Evolutionary conservation across 2,329 filamentous ascomycete species (phyloP), one percentile per base, ranked within the genome.

Genomic region (Penicillium sclerotigenum): DNA sequence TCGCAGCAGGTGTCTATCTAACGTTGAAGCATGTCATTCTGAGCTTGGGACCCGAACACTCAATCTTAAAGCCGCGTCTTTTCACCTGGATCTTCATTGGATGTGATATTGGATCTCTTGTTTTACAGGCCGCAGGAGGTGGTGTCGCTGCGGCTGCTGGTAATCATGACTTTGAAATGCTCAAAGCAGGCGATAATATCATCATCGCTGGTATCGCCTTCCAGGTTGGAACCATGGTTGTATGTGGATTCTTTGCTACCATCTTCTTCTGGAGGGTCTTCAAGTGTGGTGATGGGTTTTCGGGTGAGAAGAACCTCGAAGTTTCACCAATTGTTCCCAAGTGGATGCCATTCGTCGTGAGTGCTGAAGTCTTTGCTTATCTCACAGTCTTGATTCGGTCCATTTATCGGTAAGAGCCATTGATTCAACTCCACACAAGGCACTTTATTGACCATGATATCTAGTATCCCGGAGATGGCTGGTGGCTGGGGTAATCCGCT

Each of bases 21-120:
- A 80, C 77, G 5, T 75, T 86, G 13, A 82, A 83, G 36, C 80
- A 84, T 49, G 77, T 85, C 59, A 79, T 85, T 53, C 67, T 81
- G n/a, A 75, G 77, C 47, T 82, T 84, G 52, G 83, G 83, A 6
- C 68, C 73, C 2, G 68, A 79, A 47, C 71, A 79, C 58, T 81
- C 79, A 22, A 73, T 75, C 26, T 71, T 82, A 51, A 75, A 73
- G 38, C 78, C 80, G 7, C 69, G 72, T 6, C 73, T 78, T 50
- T 85, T 84, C 67, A 84, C 83, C 11, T 79, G 79, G 68, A 78
- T 85, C 57, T 87, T 87, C 71, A 81, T 86, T 60, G 65, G 73
- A n/a, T 83, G 80, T 63, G 84, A 87, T 60, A 60, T 86, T 40
- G 62, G 83, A 51, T 82, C 80, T n/a, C 77, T 87, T n/a, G 60